phyloP scores from a whole-genome alignment of 176 grass and related monocot genomes.

The maize (Zea mays) region DNA sequence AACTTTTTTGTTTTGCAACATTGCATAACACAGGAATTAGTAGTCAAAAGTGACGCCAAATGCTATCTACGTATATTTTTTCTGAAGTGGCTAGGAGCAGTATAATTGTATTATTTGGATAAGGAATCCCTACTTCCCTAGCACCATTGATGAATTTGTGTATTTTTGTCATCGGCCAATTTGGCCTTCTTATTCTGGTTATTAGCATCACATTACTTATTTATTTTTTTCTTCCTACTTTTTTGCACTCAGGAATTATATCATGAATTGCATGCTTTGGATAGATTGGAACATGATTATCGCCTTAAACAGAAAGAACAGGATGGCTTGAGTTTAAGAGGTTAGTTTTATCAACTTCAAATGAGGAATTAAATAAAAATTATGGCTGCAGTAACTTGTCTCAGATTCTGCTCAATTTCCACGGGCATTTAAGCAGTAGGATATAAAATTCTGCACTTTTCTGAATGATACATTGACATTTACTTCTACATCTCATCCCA shows the following conservation, averaged over 20 bases:
- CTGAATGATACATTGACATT: constrained; percentile 9
- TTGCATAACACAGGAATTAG: constrained; percentile 2
- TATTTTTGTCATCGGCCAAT: neutral
- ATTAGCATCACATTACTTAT: constrained; percentile 23
- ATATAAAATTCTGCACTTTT: neutral
- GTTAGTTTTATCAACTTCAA: constrained; percentile 48
- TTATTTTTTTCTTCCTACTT: constrained; percentile 25
- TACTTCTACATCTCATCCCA: neutral
- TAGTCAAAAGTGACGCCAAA: constrained; percentile 11
- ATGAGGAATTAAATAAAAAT: constrained; percentile 7
- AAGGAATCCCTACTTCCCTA: neutral
- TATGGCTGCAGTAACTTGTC: constrained; percentile 20
- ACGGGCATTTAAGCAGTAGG: constrained; percentile 7
- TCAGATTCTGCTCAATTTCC: neutral
- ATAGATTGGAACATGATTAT: constrained; percentile 90
- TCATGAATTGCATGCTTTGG: constrained; percentile 90
- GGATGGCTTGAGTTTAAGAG: constrained; percentile 64
- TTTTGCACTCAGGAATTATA: constrained; percentile 75
- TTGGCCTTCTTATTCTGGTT: constrained; percentile 24
- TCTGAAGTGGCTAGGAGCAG: neutral
- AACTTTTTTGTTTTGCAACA: constrained; percentile 5
- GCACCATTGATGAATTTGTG: constrained; percentile 15
- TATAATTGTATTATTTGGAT: constrained; percentile 16
- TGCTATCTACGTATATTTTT: constrained; percentile 21
- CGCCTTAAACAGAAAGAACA: constrained; percentile 72